Evolutionary conservation across 1,284 basidiomycete genomes (phyloP), one percentile per base, ranked within the genome.

Genomic region (Naganishia sp.): DNA sequence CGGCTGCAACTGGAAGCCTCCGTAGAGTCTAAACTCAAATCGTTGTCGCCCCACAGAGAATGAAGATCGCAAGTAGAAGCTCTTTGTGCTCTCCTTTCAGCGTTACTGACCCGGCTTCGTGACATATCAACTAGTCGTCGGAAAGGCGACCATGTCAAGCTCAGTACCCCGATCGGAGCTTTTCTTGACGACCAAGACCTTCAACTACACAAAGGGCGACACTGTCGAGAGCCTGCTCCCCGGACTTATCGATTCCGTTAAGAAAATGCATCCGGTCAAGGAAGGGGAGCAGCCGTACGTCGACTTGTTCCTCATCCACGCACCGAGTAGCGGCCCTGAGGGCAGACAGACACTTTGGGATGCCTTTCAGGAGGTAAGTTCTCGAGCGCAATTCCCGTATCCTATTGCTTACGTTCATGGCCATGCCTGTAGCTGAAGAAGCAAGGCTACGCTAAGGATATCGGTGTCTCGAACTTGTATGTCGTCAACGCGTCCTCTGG

Each of bases 381-480:
- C n/a, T 79, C 3, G 80, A 83, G 64, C 39, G 31, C 13, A 82
- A 81, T 50, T 86, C 89, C 9, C 77, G 88, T n/a, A 6, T 61
- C 10, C 5, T 13, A 18, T 42, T 48, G 45, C 13, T 16, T 39
- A 16, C 16, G 6, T 43, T 15, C 87, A 74, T 84, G 83, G 55
- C 87, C 86, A 0, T 77, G 88, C n/a, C 75, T 84, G 6, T 83
- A 87, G 68, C 82, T 82, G 16, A 84, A 86, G 72, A 78, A 82
- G 50, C 84, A 82, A 25, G 89, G 89, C 0, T 88, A 88, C 73
- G 83, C 90, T 53, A 83, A 83, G 70, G 83, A 83, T 31, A 86
- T 92, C 21, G 89, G 90, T 2, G 89, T 92, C 13, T 88, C 87
- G 6, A 92, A 92, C 77, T 92, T 86, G 87, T 88, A 69, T 48